Percentiles rank a stretch among this genome's conserved stretches.
Evolutionary conservation across 257 asterid genomes (phyloP).

Genomic region (Pogostemon cablin): DNA sequence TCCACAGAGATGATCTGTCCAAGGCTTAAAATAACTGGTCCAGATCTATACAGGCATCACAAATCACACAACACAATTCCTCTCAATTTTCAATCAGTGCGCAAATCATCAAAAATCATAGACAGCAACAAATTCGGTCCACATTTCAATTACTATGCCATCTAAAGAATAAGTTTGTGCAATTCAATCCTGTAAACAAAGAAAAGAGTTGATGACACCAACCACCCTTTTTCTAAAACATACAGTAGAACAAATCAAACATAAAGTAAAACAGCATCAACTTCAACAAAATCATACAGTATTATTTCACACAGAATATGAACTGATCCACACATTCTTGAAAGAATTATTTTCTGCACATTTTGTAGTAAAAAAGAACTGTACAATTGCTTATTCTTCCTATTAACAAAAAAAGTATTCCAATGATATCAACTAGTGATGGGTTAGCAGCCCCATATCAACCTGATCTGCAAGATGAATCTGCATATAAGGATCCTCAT

Average conservation of each 20-base stretch:
- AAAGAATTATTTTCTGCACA: neutral
- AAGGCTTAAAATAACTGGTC: neutral
- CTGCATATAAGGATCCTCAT: conserved; percentile 28
- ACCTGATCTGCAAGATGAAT: conserved; percentile 29
- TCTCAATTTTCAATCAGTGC: neutral
- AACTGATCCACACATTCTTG: neutral
- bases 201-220: neutral
- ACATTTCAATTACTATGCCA: neutral
- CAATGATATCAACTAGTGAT: conserved; percentile 10
- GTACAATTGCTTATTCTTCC: conserved; percentile 17
- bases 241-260: neutral
- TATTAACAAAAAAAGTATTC: conserved; percentile 1
- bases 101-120: neutral
- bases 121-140: conserved; percentile 4
- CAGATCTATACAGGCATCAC: neutral
- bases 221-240: neutral
- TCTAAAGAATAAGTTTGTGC: neutral
- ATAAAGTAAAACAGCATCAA: too few species aligned
- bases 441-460: conserved; percentile 31
- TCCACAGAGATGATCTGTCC: neutral
- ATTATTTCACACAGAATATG: neutral
- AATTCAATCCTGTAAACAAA: conserved; percentile 9
- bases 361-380: neutral
- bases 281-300: too few species aligned
- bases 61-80: neutral